Conservation (phyloP, 768 basidiomycete species). For the Leccinum subtestaceum region DNA sequence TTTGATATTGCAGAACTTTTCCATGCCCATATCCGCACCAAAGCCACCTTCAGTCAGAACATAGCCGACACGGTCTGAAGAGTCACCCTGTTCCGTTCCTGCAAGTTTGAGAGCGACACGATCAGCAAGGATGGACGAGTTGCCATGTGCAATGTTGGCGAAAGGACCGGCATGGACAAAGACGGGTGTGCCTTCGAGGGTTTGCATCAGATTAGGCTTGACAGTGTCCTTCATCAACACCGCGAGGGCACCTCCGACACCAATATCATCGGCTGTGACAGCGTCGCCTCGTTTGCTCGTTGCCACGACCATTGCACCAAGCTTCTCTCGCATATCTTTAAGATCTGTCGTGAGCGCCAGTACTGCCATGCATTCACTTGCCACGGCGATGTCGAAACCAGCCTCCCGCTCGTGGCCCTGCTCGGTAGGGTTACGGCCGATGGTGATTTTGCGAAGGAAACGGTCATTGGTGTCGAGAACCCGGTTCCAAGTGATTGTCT, state of each 20-base stretch:
- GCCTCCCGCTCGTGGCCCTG: constrained; percentile 84
- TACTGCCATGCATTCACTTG: constrained; percentile 98
- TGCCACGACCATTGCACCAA: constrained; percentile 97
- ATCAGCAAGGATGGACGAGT: constrained; percentile 98
- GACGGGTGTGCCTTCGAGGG: constrained; percentile 96
- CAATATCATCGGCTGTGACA: constrained; percentile 94
- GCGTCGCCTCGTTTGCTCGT: constrained; percentile 88
- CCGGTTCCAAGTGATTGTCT: constrained; percentile 97
- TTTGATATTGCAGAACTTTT: constrained; percentile 99
- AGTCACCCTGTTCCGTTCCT: constrained; percentile 89
- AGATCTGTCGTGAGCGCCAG: constrained; percentile 86
- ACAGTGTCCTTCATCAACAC: constrained; percentile 99
- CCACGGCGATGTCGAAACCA: constrained; percentile 96
- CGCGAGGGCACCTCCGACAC: constrained; percentile 90
- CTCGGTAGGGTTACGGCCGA: constrained; percentile 90
- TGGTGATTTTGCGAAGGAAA: constrained; percentile 89
- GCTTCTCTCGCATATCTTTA: constrained; percentile 85
- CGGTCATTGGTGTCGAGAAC: constrained; percentile 97
- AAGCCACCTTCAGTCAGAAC: constrained; percentile 98
- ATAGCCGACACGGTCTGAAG: constrained; percentile 78
- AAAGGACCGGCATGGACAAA: constrained; percentile 99
- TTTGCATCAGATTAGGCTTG: constrained; percentile 99
- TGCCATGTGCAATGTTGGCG: constrained; percentile 98
- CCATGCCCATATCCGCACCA: constrained; percentile 99
- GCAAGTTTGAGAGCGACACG: constrained; percentile 95